Base-by-base conservation (phyloP, 2,329 filamentous ascomycete genomes). In the Xylaria polymorpha region DNA sequence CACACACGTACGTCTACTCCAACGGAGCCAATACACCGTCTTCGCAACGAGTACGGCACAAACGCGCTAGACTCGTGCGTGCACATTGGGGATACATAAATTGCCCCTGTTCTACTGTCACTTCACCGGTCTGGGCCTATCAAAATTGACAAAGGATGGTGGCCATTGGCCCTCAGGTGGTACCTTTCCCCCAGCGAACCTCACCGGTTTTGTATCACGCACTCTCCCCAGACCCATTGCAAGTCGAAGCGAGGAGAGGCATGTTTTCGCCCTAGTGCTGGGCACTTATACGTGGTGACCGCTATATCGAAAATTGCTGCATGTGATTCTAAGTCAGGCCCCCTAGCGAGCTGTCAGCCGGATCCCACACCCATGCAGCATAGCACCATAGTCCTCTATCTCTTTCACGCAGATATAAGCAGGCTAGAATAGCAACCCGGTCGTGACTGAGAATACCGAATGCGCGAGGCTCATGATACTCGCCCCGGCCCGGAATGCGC, bases 351-450 rank as follows among this genome's bases (percentile, higher is more conserved):
- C 46, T 14, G 32, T 61, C 32, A 68, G 58, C 53, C 61, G 62
- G 66, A 66, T 68, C 53, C 32, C 56, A 68, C 68, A 61, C 62
- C 57, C 44, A 61, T 63, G 35, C 58, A 63, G 20, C 37, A 39
- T 32, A 29, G n/a, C 25, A 29, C 25, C 25, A 29, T 29, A 29
- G 59, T 41, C 20, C 55, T 43, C 12, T 20, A 7, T 43, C 48
- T 39, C 46, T 37, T 48, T 29, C 18, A n/a, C 18, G 25, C 22
- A 39, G 62, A 18, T 18, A 46, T 56, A 43, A 64, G 14, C 39
- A 43, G 64, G 14, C 37, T 12, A 56, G 50, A 39, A 37, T n/a
- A 44, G 29, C 37, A 37, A 20, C 8, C 35, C 8, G 41, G 22
- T 43, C 32, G 7, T 59, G 22, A 29, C 20, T 14, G 56, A 55